Evolutionary conservation across 345 rosid species (phyloP).

Genomic region (Conringia planisiliqua): DNA sequence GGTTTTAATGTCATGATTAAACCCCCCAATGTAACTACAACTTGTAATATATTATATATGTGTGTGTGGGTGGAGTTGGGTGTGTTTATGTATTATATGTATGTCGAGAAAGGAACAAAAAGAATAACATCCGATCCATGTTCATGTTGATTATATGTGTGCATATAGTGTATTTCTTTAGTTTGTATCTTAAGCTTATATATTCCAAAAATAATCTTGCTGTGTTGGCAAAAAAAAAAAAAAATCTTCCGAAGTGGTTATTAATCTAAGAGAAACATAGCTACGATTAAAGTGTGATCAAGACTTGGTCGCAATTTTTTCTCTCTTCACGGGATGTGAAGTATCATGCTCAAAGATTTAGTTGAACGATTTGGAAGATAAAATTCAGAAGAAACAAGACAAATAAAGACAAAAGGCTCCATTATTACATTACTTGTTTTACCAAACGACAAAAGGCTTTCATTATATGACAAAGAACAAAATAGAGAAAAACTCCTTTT

Average conservation of each 20-base stretch:
- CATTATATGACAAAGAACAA: conserved; percentile 4
- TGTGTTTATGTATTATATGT: neutral
- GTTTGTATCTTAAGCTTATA: neutral
- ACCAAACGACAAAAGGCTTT: conserved; percentile 18
- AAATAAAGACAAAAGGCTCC: neutral
- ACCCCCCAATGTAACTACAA: conserved; percentile 26
- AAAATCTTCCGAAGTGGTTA: neutral
- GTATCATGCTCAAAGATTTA: conserved; percentile 5
- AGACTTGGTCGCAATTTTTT: neutral
- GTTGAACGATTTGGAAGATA: conserved; percentile 8
- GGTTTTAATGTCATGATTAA: conserved; percentile 28
- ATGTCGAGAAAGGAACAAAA: conserved; percentile 6
- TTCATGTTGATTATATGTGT: neutral
- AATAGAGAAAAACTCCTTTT: neutral
- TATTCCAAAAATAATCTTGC: neutral
- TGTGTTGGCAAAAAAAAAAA: neutral
- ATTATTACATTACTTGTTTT: conserved; percentile 12
- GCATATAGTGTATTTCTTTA: neutral
- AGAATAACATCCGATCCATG: neutral
- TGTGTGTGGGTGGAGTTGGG: conserved; percentile 7
- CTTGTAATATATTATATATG: conserved; percentile 25
- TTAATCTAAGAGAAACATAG: neutral
- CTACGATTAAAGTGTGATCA: neutral
- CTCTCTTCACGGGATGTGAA: conserved; percentile 18
- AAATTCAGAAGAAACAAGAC: conserved; percentile 11